Percentiles rank a stretch among this genome's conserved stretches.
phyloP scores from a whole-genome alignment of 1,284 basidiomycete genomes.

The Pulveroboletus sp. region DNA sequence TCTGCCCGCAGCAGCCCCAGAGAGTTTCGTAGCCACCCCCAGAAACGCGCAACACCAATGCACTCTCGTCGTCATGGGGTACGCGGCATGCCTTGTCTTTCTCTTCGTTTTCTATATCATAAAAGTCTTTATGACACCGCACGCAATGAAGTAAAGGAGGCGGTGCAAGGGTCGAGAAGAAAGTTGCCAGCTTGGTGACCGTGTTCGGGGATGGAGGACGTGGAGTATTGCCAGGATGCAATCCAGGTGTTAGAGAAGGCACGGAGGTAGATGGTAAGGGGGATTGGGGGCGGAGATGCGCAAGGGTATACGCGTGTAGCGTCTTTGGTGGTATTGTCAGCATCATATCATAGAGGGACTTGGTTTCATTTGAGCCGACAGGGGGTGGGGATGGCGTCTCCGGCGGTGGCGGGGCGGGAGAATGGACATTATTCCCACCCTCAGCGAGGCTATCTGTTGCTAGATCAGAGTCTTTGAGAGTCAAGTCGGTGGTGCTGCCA shows the following conservation, averaged over 20 bases:
- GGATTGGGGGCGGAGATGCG: slow-evolving; percentile 42
- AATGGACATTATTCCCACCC: slow-evolving; percentile 4
- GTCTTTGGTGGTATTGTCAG: slow-evolving; percentile 64
- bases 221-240: slow-evolving; percentile 7
- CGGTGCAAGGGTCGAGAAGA: slow-evolving; percentile 60
- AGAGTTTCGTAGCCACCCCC: slow-evolving; percentile 51
- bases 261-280: slow-evolving; percentile 19
- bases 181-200: slow-evolving; percentile 48
- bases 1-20: slow-evolving; percentile 71
- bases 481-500: slow-evolving; percentile 25
- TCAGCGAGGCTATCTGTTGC: slow-evolving; percentile 10
- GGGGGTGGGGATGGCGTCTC: slow-evolving; percentile 30
- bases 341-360: slow-evolving; percentile 52
- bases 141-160: slow-evolving; percentile 71
- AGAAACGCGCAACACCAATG: slow-evolving; percentile 47
- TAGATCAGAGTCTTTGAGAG: slow-evolving; percentile 16
- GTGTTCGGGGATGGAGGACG: slow-evolving; percentile 34
- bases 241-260: neutral
- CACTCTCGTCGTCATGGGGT: slow-evolving; percentile 55
- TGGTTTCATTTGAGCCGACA: slow-evolving; percentile 19
- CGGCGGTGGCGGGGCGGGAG: slow-evolving; percentile 19
- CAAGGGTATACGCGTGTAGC: slow-evolving; percentile 61
- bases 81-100: slow-evolving; percentile 55
- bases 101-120: slow-evolving; percentile 53
- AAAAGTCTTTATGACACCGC: slow-evolving; percentile 67